Percentiles rank a stretch among this genome's conserved stretches.
Conservation (phyloP, 2,329 filamentous ascomycete species). For the Diaporthe batatas region DNA sequence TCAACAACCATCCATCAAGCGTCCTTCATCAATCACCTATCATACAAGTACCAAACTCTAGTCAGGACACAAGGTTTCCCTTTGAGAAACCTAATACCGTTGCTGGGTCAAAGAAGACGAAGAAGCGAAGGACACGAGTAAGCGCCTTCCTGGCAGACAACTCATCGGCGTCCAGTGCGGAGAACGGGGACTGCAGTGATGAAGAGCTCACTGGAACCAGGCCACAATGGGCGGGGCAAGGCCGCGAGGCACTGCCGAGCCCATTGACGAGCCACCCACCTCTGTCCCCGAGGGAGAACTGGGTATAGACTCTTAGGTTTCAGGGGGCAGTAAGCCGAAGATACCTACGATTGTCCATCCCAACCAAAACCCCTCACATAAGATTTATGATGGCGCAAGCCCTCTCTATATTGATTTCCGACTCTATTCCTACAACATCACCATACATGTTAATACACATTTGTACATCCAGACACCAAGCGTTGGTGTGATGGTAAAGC, state of each 20-base stretch:
- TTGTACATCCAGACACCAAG: background rate
- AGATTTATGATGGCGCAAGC: background rate
- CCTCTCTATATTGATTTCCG: background rate
- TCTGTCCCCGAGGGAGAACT: conserved; percentile 17
- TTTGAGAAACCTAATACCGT: conserved; percentile 21
- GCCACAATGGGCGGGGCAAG: background rate
- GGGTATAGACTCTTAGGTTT: conserved; percentile 15
- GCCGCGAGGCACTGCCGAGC: conserved; percentile 16
- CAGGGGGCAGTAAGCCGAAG: too few species aligned
- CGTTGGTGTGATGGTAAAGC: background rate
- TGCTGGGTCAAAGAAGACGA: conserved; percentile 11
- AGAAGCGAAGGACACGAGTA: background rate
- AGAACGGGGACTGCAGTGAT: background rate
- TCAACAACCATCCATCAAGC: background rate
- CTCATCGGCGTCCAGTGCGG: conserved; percentile 8
- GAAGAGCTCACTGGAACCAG: background rate
- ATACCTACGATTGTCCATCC: background rate
- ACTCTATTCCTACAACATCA: background rate
- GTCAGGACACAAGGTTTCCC: conserved; percentile 4
- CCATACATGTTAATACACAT: conserved; percentile 5
- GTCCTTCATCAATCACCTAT: conserved; percentile 9
- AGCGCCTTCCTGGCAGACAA: conserved; percentile 8
- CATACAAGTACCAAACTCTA: background rate
- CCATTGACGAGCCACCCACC: conserved; percentile 39
- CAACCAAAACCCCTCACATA: background rate